Evolutionary conservation across 2,329 filamentous ascomycete species (phyloP).

Genomic region (Verticillium nubilum): DNA sequence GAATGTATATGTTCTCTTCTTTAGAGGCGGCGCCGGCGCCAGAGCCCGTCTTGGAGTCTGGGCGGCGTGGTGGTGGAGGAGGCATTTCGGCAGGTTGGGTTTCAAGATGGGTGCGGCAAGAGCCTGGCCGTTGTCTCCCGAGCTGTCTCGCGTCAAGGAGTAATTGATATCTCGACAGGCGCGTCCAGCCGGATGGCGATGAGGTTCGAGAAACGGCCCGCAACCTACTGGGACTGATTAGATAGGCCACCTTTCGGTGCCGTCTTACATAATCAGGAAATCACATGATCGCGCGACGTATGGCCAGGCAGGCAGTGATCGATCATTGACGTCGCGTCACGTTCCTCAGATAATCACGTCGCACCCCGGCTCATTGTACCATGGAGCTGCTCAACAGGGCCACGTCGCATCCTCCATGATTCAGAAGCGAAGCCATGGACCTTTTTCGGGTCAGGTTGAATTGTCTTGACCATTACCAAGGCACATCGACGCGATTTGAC

Average conservation of each 20-base stretch:
- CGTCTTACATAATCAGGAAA: too few relatives aligned
- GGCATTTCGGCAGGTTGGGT: slow-evolving; percentile 6
- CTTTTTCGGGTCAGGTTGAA: slow-evolving; percentile 88
- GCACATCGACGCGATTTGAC: slow-evolving; percentile 71
- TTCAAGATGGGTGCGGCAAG: background rate
- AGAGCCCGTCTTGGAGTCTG: slow-evolving; percentile 21
- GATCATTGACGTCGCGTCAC: background rate
- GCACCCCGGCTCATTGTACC: background rate
- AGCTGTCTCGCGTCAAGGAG: background rate
- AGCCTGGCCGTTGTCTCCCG: background rate
- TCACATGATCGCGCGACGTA: slow-evolving; percentile 16
- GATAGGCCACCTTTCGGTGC: too few relatives aligned
- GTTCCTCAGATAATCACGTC: background rate
- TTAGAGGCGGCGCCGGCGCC: slow-evolving; percentile 47
- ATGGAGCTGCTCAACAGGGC: background rate
- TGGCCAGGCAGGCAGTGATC: background rate
- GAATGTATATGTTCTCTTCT: slow-evolving; percentile 98
- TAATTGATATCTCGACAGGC: background rate
- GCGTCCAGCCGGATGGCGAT: background rate
- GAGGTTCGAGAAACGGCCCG: background rate
- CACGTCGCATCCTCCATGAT: slow-evolving; percentile 4
- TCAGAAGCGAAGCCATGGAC: slow-evolving; percentile 40
- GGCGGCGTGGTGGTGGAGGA: slow-evolving; percentile 26
- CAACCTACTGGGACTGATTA: too few relatives aligned
- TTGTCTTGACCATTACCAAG: slow-evolving; percentile 93